Conservation (phyloP, 306 rosid species). For the Gastrolobium bilobum region DNA sequence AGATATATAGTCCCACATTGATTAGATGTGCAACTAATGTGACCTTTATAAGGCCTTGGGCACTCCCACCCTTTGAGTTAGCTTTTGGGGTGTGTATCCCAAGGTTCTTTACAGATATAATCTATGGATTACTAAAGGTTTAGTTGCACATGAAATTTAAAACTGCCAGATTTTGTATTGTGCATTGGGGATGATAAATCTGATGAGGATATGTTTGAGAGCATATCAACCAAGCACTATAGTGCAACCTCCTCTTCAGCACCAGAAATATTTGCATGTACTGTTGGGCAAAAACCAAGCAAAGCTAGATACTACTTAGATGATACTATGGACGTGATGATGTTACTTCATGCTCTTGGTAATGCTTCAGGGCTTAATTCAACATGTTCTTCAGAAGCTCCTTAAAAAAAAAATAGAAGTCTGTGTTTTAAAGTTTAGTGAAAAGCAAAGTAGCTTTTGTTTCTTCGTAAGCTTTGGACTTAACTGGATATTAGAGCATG, state of each 20-base stretch:
- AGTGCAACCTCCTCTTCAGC: slow-evolving; percentile 45
- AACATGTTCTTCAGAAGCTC: slow-evolving; percentile 39
- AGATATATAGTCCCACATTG: no score
- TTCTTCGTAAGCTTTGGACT: no score
- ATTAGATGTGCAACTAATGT: no score
- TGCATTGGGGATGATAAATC: slow-evolving; percentile 49
- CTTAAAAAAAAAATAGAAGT: not conserved
- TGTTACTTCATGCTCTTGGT: slow-evolving; percentile 65
- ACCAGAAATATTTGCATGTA: slow-evolving; percentile 78
- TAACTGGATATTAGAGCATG: no score
- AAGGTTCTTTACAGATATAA: no score
- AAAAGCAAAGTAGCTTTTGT: no score
- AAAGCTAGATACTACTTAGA: slow-evolving; percentile 83
- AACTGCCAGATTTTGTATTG: slow-evolving; percentile 35
- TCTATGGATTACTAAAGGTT: slow-evolving; percentile 43
- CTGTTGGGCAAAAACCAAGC: slow-evolving; percentile 88
- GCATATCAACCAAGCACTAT: slow-evolving; percentile 61
- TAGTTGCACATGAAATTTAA: slow-evolving; percentile 33
- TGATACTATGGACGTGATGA: slow-evolving; percentile 61
- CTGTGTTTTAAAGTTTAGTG: no score
- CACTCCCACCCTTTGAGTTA: no score
- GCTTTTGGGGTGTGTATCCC: no score
- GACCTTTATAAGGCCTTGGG: no score
- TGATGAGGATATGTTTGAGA: slow-evolving; percentile 51
- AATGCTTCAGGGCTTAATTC: slow-evolving; percentile 48